phyloP scores from a whole-genome alignment of 192 early-diverging fungal species.

The Coemansia sp. region DNA sequence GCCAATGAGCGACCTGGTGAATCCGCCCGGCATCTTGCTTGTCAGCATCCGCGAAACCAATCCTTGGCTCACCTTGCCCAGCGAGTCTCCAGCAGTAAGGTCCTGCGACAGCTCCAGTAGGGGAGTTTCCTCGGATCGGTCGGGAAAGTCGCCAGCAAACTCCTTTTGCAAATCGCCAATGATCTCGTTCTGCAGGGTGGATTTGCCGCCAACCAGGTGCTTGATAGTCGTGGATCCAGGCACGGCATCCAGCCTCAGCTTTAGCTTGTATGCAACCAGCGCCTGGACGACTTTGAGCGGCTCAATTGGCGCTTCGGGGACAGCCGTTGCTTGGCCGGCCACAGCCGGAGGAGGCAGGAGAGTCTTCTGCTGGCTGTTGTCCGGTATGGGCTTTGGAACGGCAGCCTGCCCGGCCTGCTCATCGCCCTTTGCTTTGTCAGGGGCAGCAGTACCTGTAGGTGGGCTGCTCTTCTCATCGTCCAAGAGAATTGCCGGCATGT shows the following conservation, averaged over 20 bases:
- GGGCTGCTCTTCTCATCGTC: no score
- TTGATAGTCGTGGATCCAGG: conserved; percentile 59
- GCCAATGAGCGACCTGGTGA: conserved; percentile 72
- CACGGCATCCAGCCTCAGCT: conserved; percentile 71
- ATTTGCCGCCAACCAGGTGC: conserved; percentile 93
- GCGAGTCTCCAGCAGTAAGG: conserved; percentile 55
- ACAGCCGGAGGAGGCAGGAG: no score
- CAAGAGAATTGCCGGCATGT: no score
- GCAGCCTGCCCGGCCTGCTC: no score
- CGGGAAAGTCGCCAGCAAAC: conserved; percentile 74
- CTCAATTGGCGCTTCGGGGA: conserved; percentile 43
- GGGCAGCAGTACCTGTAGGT: no score
- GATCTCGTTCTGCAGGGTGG: conserved; percentile 94
- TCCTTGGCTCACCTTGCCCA: conserved; percentile 77
- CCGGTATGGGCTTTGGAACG: no score
- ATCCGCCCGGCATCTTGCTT: conserved; percentile 91
- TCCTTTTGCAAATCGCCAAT: conserved; percentile 92
- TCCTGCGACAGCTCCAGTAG: conserved; percentile 71
- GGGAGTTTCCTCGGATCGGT: conserved; percentile 88
- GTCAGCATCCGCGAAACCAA: conserved; percentile 75
- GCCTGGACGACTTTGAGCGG: conserved; percentile 73
- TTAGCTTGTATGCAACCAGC: conserved; percentile 86
- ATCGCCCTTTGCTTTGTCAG: no score
- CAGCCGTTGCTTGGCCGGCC: no score
- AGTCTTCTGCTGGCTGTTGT: no score